A percentile compares a stretch with the other conserved stretches of the same genome.
phyloP scores from a whole-genome alignment of 1,284 basidiomycete genomes.

The Mycosarcoma mackinlayi region DNA sequence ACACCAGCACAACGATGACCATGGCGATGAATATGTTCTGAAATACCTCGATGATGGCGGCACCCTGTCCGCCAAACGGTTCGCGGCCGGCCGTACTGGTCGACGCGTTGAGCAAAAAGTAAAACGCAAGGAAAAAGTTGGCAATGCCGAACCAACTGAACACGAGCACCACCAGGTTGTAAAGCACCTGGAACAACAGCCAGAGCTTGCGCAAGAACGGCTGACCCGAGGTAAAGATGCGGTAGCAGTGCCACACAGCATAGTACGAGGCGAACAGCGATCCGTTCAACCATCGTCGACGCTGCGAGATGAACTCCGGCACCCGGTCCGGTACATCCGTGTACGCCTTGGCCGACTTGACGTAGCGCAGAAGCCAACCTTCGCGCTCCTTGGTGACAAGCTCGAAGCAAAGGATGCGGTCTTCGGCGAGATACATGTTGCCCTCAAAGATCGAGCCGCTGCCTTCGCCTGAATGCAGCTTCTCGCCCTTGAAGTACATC shows the following conservation, averaged over 20 bases:
- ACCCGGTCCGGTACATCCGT: slow-evolving; percentile 65
- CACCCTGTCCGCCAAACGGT: slow-evolving; percentile 45
- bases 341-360: slow-evolving; percentile 63
- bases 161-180: slow-evolving; percentile 60
- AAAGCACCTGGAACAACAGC: slow-evolving; percentile 64
- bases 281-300: slow-evolving; percentile 65
- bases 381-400: slow-evolving; percentile 68
- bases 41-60: slow-evolving; percentile 58
- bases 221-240: slow-evolving; percentile 64
- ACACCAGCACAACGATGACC: slow-evolving; percentile 63
- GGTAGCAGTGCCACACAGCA: slow-evolving; percentile 61
- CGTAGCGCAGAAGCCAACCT: slow-evolving; percentile 64
- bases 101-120: slow-evolving; percentile 56
- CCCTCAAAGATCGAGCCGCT: slow-evolving; percentile 62
- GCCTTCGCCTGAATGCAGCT: slow-evolving; percentile 71
- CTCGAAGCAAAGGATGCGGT: slow-evolving; percentile 66
- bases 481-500: slow-evolving; percentile 92
- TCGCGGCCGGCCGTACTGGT: slow-evolving; percentile 35
- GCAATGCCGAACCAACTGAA: slow-evolving; percentile 65
- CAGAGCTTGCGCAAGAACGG: slow-evolving; percentile 56
- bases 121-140: slow-evolving; percentile 61
- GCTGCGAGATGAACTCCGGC: slow-evolving; percentile 64
- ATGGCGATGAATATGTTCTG: slow-evolving; percentile 65
- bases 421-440: slow-evolving; percentile 67
- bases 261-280: slow-evolving; percentile 63